Evolutionary conservation across 148 eudicot species (phyloP), one percentile per base, ranked within the genome.

Genomic region (Diospyros kaki): DNA sequence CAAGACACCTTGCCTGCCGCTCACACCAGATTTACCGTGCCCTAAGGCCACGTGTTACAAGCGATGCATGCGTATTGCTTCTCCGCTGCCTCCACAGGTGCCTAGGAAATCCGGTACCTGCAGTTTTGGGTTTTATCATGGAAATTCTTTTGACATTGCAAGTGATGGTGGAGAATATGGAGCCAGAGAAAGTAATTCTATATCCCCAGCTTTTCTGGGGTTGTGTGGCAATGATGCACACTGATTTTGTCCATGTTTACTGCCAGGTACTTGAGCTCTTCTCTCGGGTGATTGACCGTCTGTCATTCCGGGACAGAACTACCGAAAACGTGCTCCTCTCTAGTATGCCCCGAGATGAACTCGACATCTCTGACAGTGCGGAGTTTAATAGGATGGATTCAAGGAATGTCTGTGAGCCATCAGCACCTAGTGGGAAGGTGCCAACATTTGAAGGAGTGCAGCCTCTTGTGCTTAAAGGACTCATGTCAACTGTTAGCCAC

Each of bases 131-230:
- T 39, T 92, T 91, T 48, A 81, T 93, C 41, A 95, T 91, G 94
- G 99, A 95, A 77, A 89, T 95, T 66, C 68, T 95, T 72, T 81
- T 95, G 82, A 95, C 99, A 44, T 86, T 95, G 84, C 99, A 93
- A 86, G 98, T 95, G 68, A 95, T 95, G 99, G 99, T 95, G 63
- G 99, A 95, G 72, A 95, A 88, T 77, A 95, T 95, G 99, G 99
- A 95, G 79, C 94, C 99, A 0, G 99, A 95, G 69, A 95, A 95
- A 69, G 99, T 95, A 73, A 93, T 95, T 43, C 91, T 95, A 15
- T 95, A 93, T 72, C 99, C 99, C 59, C 99, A 95, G 87, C 99
- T 95, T 73, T 95, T 95, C 81, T 95, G 99, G 99, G 99, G 99
- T 1, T 95, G 99, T 78, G 94, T 95, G 18, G 99, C 98, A 68